These are phyloP conservation scores for Corymbia citriodora DNA, from an alignment of 441 rosid genomes.

Conservation along the genomic window DNA sequence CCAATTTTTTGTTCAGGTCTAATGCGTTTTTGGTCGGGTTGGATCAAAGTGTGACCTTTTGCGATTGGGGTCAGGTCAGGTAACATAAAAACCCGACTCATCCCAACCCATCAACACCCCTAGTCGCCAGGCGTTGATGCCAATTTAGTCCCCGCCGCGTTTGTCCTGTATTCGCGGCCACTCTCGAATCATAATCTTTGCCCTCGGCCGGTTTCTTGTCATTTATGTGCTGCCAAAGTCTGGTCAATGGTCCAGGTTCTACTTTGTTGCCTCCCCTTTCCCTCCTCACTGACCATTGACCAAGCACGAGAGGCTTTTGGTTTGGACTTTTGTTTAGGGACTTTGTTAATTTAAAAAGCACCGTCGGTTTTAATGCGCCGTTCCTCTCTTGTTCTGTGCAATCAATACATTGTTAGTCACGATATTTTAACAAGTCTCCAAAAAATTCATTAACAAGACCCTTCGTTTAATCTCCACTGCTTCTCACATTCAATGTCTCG, in stretches of 20 bases:
- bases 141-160: neutral
- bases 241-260: neutral
- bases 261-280: neutral
- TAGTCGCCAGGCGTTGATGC: neutral
- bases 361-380: neutral
- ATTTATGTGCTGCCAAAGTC: neutral
- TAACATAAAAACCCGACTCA: too few relatives aligned
- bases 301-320: neutral
- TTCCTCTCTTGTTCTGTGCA: neutral
- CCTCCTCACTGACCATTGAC: neutral
- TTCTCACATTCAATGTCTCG: neutral
- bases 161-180: neutral
- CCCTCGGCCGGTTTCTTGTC: neutral
- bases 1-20: too few relatives aligned
- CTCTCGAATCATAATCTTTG: neutral
- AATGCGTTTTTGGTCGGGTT: too few relatives aligned
- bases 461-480: neutral
- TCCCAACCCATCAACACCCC: too few relatives aligned
- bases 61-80: too few relatives aligned
- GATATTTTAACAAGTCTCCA: neutral
- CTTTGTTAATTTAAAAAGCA: neutral
- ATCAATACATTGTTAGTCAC: neutral
- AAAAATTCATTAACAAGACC: neutral
- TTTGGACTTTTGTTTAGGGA: neutral
- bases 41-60: too few relatives aligned